phyloP scores from a whole-genome alignment of 345 rosid genomes.

The Punica granatum region DNA sequence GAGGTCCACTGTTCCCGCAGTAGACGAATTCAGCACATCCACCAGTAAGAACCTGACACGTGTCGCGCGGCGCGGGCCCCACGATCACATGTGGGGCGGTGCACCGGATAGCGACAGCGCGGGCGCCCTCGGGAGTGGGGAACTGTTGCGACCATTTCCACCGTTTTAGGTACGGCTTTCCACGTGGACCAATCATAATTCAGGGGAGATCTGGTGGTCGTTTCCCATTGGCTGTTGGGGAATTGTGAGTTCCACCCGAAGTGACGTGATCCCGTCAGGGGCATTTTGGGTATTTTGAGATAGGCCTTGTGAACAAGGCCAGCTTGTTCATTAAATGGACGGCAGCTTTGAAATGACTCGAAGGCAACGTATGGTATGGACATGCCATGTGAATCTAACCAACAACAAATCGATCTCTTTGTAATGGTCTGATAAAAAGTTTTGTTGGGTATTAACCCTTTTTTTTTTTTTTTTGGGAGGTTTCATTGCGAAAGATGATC shows the following conservation, averaged over 20 bases:
- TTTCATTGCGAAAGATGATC: too few species aligned
- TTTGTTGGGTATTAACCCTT: too few species aligned
- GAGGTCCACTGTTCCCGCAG: constrained; percentile 1
- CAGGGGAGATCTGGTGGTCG: not conserved
- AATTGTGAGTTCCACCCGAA: too few species aligned
- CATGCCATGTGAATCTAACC: too few species aligned
- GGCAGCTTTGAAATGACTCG: too few species aligned
- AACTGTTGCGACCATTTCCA: not conserved
- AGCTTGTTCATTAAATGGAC: too few species aligned
- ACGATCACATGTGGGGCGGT: constrained; percentile 52
- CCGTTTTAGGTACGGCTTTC: not conserved
- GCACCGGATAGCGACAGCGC: constrained; percentile 29
- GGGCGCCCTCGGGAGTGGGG: not conserved
- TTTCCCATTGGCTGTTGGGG: not conserved
- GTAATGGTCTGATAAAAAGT: too few species aligned
- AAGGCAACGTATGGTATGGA: too few species aligned
- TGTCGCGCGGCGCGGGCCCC: not conserved
- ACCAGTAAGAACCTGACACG: not conserved
- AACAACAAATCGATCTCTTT: too few species aligned
- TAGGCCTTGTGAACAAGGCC: too few species aligned
- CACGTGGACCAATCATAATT: not conserved
- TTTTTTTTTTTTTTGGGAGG: too few species aligned
- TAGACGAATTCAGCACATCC: not conserved
- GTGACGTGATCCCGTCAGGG: not conserved
- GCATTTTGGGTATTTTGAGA: too few species aligned